These are phyloP conservation scores for Durusdinium trenchii DNA, from an alignment of 73 alveolate genomes.

Conservation along the genomic window DNA sequence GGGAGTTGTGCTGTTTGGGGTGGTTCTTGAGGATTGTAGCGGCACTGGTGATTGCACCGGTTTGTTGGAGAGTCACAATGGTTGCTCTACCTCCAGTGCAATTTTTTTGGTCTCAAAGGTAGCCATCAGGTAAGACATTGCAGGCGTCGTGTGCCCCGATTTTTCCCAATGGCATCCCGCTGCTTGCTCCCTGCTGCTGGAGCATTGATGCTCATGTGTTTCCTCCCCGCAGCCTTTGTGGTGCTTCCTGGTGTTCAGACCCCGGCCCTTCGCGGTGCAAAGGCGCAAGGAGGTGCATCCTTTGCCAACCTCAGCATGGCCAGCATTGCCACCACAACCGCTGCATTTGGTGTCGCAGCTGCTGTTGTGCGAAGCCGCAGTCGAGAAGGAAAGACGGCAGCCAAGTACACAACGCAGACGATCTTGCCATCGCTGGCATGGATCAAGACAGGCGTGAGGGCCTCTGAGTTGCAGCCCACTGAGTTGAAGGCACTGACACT, in stretches of 20 bases:
- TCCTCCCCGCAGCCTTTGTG: slow-evolving; percentile 36
- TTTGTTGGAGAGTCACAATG: neutral
- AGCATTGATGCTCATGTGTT: slow-evolving; percentile 62
- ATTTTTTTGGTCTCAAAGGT: neutral
- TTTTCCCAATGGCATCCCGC: slow-evolving; percentile 61
- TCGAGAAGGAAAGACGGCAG: slow-evolving; percentile 81
- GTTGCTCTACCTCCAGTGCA: neutral
- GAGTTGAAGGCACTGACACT: slow-evolving; percentile 90
- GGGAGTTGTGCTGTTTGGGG: no score
- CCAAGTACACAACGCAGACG: slow-evolving; percentile 88
- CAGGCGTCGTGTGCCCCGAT: neutral
- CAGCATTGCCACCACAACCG: slow-evolving; percentile 46
- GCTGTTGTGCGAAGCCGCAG: slow-evolving; percentile 48
- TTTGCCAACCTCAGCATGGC: slow-evolving; percentile 50
- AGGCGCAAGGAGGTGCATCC: slow-evolving; percentile 30
- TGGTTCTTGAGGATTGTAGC: no score
- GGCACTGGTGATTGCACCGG: neutral
- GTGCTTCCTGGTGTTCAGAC: slow-evolving; percentile 61
- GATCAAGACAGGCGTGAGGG: slow-evolving; percentile 92
- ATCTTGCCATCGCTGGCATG: slow-evolving; percentile 93
- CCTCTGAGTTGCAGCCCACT: slow-evolving; percentile 78
- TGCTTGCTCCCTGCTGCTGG: slow-evolving; percentile 59
- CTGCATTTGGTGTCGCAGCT: slow-evolving; percentile 51
- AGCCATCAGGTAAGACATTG: neutral
- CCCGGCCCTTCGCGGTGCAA: slow-evolving; percentile 58